Conservation (phyloP, 306 rosid species). For the Gastrolobium bilobum region DNA sequence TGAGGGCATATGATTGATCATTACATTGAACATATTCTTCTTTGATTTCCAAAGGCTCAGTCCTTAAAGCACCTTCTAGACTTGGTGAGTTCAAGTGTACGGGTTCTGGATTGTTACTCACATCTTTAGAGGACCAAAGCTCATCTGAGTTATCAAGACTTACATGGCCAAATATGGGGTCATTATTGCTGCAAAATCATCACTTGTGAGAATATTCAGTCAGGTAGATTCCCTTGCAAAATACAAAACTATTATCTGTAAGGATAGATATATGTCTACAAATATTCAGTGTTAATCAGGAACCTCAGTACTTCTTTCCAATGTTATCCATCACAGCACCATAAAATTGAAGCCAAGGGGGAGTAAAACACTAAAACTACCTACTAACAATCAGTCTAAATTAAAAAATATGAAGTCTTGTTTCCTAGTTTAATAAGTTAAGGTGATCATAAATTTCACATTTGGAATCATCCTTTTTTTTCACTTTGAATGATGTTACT, state of each 20-base stretch:
- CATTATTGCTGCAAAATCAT: constrained; percentile 89
- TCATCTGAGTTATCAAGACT: constrained; percentile 71
- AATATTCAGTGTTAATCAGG: constrained; percentile 36
- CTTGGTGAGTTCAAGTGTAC: constrained; percentile 54
- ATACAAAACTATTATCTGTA: constrained; percentile 20
- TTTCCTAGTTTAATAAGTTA: constrained; percentile 26
- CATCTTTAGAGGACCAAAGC: constrained; percentile 82
- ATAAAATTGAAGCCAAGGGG: constrained; percentile 21
- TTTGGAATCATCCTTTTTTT: constrained; percentile 11
- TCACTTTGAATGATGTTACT: constrained; percentile 15
- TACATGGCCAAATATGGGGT: constrained; percentile 72
- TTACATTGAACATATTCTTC: constrained; percentile 59
- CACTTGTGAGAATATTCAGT: constrained; percentile 78
- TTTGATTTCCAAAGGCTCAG: constrained; percentile 61
- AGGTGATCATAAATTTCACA: background rate
- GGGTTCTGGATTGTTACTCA: constrained; percentile 54
- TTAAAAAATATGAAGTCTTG: constrained; percentile 9
- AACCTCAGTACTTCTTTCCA: constrained; percentile 23
- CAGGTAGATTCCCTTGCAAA: constrained; percentile 51
- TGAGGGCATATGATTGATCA: constrained; percentile 54
- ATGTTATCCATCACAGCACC: constrained; percentile 35
- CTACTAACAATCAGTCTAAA: constrained; percentile 1
- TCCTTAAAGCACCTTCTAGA: constrained; percentile 52
- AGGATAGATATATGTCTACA: constrained; percentile 1
- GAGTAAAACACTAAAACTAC: constrained; percentile 36